phyloP scores from a whole-genome alignment of 2,329 filamentous ascomycete species.

The Apiospora sp. region DNA sequence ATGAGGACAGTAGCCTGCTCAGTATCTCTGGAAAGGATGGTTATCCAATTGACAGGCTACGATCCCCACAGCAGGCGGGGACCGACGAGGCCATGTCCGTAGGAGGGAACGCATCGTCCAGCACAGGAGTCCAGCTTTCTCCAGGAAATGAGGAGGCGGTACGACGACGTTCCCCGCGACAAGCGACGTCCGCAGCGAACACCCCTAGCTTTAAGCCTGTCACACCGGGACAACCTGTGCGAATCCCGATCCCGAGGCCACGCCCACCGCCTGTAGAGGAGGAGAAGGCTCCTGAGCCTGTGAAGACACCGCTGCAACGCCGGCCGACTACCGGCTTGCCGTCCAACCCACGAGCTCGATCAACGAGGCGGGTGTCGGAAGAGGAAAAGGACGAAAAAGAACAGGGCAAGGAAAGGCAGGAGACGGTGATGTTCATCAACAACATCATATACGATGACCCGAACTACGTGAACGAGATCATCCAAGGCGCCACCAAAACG shows the following conservation, averaged over 20 bases:
- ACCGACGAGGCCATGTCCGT: constrained; percentile 39
- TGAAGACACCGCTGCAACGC: constrained; percentile 51
- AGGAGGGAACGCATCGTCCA: constrained; percentile 49
- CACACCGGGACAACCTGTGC: constrained; percentile 40
- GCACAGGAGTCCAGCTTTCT: constrained; percentile 56
- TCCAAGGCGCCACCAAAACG: constrained; percentile 51
- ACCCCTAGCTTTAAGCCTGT: constrained; percentile 37
- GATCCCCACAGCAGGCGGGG: not conserved
- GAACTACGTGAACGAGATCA: constrained; percentile 55
- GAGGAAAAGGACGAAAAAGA: constrained; percentile 44
- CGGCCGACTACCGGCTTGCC: constrained; percentile 57
- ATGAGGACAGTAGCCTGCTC: not conserved
- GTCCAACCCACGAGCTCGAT: constrained; percentile 53
- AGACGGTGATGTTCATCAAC: constrained; percentile 64
- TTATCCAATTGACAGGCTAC: constrained; percentile 19
- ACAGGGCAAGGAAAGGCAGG: constrained; percentile 39
- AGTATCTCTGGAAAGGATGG: constrained; percentile 22
- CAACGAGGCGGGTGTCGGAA: constrained; percentile 40
- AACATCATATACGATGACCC: constrained; percentile 64
- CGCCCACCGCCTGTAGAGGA: constrained; percentile 37
- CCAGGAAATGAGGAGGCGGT: constrained; percentile 56
- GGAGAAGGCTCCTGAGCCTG: constrained; percentile 41
- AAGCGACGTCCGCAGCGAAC: constrained; percentile 35
- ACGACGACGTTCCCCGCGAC: constrained; percentile 59
- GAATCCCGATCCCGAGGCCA: constrained; percentile 44